Conservation (phyloP, 352 stramenopile species). For the Pythium apleroticum region DNA sequence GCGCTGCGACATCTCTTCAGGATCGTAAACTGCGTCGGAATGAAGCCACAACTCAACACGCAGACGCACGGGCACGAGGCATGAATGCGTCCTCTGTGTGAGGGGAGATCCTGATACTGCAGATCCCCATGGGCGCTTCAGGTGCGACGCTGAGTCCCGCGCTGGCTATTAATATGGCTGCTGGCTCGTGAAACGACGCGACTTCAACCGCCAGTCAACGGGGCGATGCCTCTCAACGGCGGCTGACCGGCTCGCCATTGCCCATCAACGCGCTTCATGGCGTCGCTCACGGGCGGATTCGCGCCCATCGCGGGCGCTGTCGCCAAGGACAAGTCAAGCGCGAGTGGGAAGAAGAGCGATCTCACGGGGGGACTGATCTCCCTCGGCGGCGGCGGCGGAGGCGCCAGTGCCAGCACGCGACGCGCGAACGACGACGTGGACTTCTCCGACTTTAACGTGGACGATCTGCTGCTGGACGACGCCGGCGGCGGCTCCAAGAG, state of each 20-base stretch:
- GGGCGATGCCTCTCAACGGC: too few species aligned
- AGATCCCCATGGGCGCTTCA: too few species aligned
- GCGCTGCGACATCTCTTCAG: too few species aligned
- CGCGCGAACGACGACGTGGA: conserved; percentile 40
- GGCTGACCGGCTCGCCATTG: neutral
- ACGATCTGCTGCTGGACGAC: conserved; percentile 51
- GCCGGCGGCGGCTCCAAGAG: conserved; percentile 11
- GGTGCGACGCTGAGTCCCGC: too few species aligned
- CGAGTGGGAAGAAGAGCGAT: conserved; percentile 30
- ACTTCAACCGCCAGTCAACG: conserved; percentile 5
- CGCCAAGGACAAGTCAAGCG: conserved; percentile 24
- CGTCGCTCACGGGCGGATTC: conserved; percentile 38
- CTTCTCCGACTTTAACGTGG: conserved; percentile 57
- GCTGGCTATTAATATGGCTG: neutral
- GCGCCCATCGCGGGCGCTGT: conserved; percentile 50
- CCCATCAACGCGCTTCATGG: conserved; percentile 8
- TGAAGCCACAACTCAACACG: neutral
- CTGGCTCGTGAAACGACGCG: neutral
- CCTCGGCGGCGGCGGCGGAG: conserved; percentile 26
- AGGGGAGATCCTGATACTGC: too few species aligned
- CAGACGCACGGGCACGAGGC: too few species aligned
- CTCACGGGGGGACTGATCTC: conserved; percentile 67
- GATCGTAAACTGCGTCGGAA: too few species aligned
- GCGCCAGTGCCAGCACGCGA: conserved; percentile 4
- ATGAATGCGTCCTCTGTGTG: too few species aligned